Evolutionary conservation across 1,284 basidiomycete genomes (phyloP).

Genomic region (Austropuccinia psidii): DNA sequence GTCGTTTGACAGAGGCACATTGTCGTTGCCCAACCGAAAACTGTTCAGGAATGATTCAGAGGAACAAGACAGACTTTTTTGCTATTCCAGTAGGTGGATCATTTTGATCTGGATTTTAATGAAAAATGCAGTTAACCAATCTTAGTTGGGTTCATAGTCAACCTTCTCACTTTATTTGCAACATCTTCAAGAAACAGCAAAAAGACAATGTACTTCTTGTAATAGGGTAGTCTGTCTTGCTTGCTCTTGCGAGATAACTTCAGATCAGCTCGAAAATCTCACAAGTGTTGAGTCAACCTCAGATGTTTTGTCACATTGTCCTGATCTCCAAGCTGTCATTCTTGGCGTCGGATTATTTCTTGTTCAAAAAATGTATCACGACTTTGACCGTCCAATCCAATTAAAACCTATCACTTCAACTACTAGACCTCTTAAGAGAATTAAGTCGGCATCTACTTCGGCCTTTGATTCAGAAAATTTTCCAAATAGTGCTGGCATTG

Average conservation of each 20-base stretch:
- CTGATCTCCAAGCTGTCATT: slow-evolving; percentile 15
- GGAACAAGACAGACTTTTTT: not conserved
- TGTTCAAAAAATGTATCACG: slow-evolving; percentile 20
- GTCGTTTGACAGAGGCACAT: not conserved
- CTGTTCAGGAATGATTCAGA: not conserved
- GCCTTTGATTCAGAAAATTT: not conserved
- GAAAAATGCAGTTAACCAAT: not conserved
- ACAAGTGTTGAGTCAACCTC: not conserved
- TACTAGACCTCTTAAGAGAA: not conserved
- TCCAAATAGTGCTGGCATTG: not conserved
- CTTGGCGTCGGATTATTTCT: slow-evolving; percentile 37
- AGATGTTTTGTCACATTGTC: slow-evolving; percentile 20
- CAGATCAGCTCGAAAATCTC: not conserved
- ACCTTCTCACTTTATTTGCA: not conserved
- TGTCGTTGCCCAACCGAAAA: not conserved
- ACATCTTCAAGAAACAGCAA: not conserved
- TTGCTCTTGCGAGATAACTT: not conserved
- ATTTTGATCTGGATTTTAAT: not conserved
- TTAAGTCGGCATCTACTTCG: not conserved
- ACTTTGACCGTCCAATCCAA: not conserved
- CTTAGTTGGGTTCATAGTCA: not conserved
- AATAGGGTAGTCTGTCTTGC: not conserved
- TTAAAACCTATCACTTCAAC: not conserved
- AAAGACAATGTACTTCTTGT: not conserved
- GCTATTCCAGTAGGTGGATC: not conserved